A percentile compares a stretch with the other conserved stretches of the same genome.
Evolutionary conservation across 164 flowering plant genomes (phyloP).

Genomic region (Chloranthus sessilifolius): DNA sequence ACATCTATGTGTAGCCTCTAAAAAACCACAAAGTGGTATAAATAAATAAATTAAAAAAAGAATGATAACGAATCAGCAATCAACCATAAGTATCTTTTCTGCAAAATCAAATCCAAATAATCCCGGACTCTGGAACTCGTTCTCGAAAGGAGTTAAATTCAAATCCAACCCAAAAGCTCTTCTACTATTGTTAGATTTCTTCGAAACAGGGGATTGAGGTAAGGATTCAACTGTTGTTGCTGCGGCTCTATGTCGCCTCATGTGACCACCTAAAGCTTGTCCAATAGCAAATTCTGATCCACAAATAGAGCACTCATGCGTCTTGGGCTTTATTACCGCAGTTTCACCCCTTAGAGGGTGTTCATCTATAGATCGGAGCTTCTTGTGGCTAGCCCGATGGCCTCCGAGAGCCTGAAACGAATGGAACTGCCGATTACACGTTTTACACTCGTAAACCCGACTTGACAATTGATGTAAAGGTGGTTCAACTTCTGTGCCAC

Average conservation of each 20-base stretch:
- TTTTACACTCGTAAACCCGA: constrained; percentile 80
- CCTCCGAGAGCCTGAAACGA: constrained; percentile 93
- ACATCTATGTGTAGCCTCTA: too few relatives aligned
- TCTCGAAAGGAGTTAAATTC: constrained; percentile 65
- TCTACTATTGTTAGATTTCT: constrained; percentile 20
- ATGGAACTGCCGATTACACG: constrained; percentile 64
- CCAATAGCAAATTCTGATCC: constrained; percentile 65
- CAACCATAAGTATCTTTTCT: too few relatives aligned
- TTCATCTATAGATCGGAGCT: constrained; percentile 32
- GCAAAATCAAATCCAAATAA: too few relatives aligned
- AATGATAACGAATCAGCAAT: too few relatives aligned
- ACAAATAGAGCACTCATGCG: constrained; percentile 69
- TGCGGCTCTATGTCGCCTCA: constrained; percentile 55
- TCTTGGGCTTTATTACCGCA: constrained; percentile 39
- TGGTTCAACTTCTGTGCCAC: not conserved
- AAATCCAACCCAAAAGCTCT: constrained; percentile 48
- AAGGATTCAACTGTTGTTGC: constrained; percentile 1
- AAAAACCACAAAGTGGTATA: too few relatives aligned
- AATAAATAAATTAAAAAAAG: too few relatives aligned
- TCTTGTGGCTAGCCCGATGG: constrained; percentile 88
- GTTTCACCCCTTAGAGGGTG: not conserved
- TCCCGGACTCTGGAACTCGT: too few relatives aligned
- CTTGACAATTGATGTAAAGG: not conserved
- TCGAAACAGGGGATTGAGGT: constrained; percentile 13
- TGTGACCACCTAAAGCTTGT: constrained; percentile 78